Evolutionary conservation across 768 basidiomycete species (phyloP), one percentile per base, ranked within the genome.

Genomic region (Galerina marginata): DNA sequence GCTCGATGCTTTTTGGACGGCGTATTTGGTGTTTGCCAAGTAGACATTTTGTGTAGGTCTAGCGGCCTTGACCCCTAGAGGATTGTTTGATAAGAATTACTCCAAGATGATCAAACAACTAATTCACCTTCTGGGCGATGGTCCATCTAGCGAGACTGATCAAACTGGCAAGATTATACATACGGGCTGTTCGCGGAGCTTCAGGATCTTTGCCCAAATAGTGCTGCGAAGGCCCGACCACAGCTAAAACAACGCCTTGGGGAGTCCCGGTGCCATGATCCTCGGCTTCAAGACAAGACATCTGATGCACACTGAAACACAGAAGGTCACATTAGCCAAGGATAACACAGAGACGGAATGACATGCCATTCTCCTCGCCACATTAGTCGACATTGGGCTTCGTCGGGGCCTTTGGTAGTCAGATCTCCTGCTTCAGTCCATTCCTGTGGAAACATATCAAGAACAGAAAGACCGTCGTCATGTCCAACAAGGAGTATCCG

Each of bases 91-190:
- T 40, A n/a, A 45, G 50, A 29, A 20, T 26, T 33, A 33, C 2
- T 33, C 29, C 29, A 33, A 7, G 29, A 33, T 1, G 29, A 33
- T 33, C 29, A 33, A 5, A 33, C 29, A 33, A 33, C 29, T 7
- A 4, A 33, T 33, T 43, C 62, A 89, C 92, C 73, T 88, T 89
- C 59, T 89, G 86, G 9, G 87, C 75, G 15, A 88, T 74, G 0
- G 85, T 81, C 90, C 90, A 94, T 67, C 86, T 87, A 1, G 90
- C 91, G 11, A 95, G 80, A 65, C 83, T 93, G 9, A 83, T 81
- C 6, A 95, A 74, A 69, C 92, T 92, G 16, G 86, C 79, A 16
- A 95, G 79, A 67, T 88, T 94, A 71, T 95, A 95, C 92, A 95
- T 93, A 42, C 93, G 85, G 42, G 93, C 73, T 6, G 79, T 77